Evolutionary conservation across 495 filamentous ascomycete species (phyloP), one percentile per base, ranked within the genome.

Genomic region (Talaromyces adpressus): DNA sequence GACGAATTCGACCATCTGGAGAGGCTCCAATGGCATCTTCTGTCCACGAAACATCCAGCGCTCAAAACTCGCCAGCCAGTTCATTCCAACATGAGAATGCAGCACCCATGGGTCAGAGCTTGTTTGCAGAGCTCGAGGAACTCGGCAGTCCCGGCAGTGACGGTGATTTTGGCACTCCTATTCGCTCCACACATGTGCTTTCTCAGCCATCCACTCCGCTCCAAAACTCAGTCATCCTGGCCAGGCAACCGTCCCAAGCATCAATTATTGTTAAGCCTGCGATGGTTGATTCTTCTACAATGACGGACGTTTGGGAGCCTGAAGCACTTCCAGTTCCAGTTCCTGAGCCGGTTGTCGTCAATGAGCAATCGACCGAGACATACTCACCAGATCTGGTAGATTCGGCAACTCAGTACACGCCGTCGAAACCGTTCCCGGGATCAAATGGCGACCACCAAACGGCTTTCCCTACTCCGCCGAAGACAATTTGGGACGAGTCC

Each of bases 41-140:
- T 29, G 27, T 57, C 29, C 85, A 83, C 63, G 74, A 76, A 30
- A 78, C 78, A 22, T 78, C 79, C 7, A 84, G 79, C 59, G 72
- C 78, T 3, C 79, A 78, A 30, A 78, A 86, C 62, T 86, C 87
- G 32, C 73, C 74, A 6, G 74, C 73, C n/a, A 65, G 73, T 57
- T 79, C 73, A 69, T 79, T 76, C 65, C 69, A 67, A 20, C 70
- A 73, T 47, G 66, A 69, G 30, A 84, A 86, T 12, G 78, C 79
- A 22, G 77, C 82, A 20, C 77, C 80, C 52, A 81, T 79, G 65
- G 85, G 85, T 2, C 90, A 97, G 76, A 97, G 89, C 70, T 76
- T 98, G 62, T 96, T 92, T 72, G 91, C 92, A 22, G 94, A 98
- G 69, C 82, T 98, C 52, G 91, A 86, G 20, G 88, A 92, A 62